Evolutionary conservation across 2,329 filamentous ascomycete species (phyloP), one percentile per base, ranked within the genome.

Genomic region (Epichloe hybrida): DNA sequence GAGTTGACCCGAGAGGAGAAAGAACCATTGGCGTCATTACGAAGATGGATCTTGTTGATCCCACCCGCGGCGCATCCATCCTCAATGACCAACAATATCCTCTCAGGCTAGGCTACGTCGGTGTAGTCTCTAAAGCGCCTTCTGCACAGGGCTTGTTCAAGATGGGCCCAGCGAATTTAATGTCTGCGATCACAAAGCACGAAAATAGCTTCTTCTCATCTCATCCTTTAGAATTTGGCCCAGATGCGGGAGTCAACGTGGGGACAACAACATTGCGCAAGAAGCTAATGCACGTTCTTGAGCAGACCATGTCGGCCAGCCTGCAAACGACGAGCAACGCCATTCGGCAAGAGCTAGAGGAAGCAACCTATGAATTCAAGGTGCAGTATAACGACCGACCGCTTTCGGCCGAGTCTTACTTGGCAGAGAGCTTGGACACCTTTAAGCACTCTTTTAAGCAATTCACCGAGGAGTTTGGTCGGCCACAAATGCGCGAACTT

Each of bases 321-420:
- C 74, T 98, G 50, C 86, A 93, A 59, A 82, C 81, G 50, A 98
- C 93, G 3, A 87, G 86, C 59, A 88, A 96, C 62, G 88, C 89
- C 9, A 96, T 98, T 57, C 84, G 85, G 54, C 88, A 95, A 64
- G 93, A 98, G 66, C 79, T 98, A 0, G 91, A 96, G 61, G 93
- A 98, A 68, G 90, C 93, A 3, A 91, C 88, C 0, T 98, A 98
- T 63, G 91, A 98, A 67, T 98, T 95, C 75, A 98, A 98, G 66
- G 93, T 98, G 5, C 94, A 98, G 66, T 98, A 98, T 70, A 98
- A 98, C 62, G 93, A 98, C 64, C 83, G 93, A 6, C 88, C 91
- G 1, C 73, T 98, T 38, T 95, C 88, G 47, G 93, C 93, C 2
- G 93, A 98, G 64, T 95, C 91, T 4, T 98, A 98, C 64, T 78